Evolutionary conservation across 331 rosid genomes (phyloP), one percentile per base, ranked within the genome.

Genomic region (Telfairia occidentalis): DNA sequence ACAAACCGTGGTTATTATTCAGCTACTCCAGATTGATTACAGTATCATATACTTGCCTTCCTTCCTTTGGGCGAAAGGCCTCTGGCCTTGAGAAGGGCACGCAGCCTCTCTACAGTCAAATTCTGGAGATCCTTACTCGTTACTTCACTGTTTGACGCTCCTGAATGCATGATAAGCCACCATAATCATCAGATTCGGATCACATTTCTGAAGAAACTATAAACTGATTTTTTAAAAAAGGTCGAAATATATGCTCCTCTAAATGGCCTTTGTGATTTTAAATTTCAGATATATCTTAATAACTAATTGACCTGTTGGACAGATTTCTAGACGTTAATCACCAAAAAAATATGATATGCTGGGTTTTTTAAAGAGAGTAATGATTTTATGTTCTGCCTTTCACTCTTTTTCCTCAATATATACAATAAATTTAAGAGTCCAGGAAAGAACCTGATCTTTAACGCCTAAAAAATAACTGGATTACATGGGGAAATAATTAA

Each of bases 71-170:
- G 58, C 29, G 94, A 84, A 81, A 95, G 97, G 77, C 93, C 89
- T 86, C 78, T 92, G 37, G 90, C 84, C 85, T 85, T 95, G 87
- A 95, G 82, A 78, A 89, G 87, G 64, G 90, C 84, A 34, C 99
- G 99, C 46, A 95, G 99, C 84, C 85, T 82, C 84, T 95, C 99
- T 40, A 95, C 99, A 19, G 97, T 95, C 80, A 92, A 80, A 76
- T 78, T 76, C 70, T 90, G 97, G 34, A 87, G 82, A 82, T 95
- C 96, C 82, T 81, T 85, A 78, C 55, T 77, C 19, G 86, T 48
- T 59, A 91, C 80, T 76, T 87, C 93, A 77, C 85, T 75, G 83
- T 78, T 90, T 42, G 99, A 87, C 80, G 88, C 99, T 73, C 87
- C 99, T 92, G 88, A 74, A 76, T 59, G 45, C 59, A 71, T 71